phyloP scores from a whole-genome alignment of 139 green algal species.

The Mesostigma viride region DNA sequence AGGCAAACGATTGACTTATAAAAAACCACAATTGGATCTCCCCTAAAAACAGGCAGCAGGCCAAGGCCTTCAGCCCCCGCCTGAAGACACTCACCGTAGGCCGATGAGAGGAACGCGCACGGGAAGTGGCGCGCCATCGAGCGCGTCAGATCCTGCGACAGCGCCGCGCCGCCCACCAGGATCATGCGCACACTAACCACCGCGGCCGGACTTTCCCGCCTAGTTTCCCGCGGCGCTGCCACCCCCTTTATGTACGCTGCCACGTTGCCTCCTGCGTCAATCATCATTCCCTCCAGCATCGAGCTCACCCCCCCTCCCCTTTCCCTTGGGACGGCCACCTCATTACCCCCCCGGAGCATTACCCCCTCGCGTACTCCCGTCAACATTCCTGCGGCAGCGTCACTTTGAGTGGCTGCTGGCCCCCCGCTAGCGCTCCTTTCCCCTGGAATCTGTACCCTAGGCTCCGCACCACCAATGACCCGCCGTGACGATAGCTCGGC shows the following conservation, averaged over 20 bases:
- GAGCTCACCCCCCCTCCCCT: no score
- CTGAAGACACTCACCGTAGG: conserved; percentile 18
- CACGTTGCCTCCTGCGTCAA: no score
- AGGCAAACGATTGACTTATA: no score
- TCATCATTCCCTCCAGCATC: no score
- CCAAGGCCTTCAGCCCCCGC: no score
- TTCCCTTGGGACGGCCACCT: no score
- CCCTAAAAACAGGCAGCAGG: no score
- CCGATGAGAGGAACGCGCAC: background rate
- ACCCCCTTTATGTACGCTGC: no score
- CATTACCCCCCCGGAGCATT: no score
- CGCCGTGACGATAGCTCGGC: background rate
- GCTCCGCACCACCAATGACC: background rate
- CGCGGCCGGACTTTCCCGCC: background rate
- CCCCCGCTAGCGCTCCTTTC: background rate
- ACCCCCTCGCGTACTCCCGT: no score
- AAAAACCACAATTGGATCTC: no score
- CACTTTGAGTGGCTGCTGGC: background rate
- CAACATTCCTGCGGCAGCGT: background rate
- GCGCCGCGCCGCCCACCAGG: conserved; percentile 5
- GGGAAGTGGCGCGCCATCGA: conserved; percentile 6
- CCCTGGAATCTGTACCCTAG: background rate
- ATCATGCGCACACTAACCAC: conserved; percentile 1
- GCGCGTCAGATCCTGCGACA: background rate
- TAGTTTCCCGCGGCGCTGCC: no score